Evolutionary conservation across 2,329 filamentous ascomycete species (phyloP), one percentile per base, ranked within the genome.

Genomic region (Xylogone sp.): DNA sequence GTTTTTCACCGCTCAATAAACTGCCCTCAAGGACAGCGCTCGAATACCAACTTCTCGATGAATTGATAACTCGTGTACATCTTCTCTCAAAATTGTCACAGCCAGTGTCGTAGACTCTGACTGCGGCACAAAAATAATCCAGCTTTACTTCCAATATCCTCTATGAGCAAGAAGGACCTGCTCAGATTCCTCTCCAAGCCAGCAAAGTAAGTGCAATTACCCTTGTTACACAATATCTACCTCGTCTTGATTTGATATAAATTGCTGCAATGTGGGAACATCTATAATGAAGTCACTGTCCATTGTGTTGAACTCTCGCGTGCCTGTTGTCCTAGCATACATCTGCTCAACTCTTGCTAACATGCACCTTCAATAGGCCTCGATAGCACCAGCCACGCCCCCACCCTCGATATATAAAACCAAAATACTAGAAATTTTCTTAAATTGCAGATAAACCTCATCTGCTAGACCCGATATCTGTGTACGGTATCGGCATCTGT

Each of bases 131-230:
- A 21, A 52, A 52, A 50, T 49, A 50, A 46, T 27, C 29, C 34
- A 21, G 1, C 42, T n/a, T n/a, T n/a, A n/a, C 52, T 46, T 48
- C 44, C 29, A 43, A 50, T 43, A 56, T 75, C 73, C 83, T 89
- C 84, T 86, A 96, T 96, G 91, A 92, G 84, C 87, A 86, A 82
- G 72, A 88, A 86, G 76, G 89, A 95, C 75, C 84, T 95, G 68
- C 83, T 96, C 69, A 88, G 90, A 76, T 94, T 95, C 78, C 84
- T 96, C 65, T 95, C 90, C 70, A 94, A 94, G 80, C 90, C 90
- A 69, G 89, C 90, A 73, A 96, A 96, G 91, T 96, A 75, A 69
- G 88, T 76, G 5, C 10, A 29, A 24, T 53, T 56, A 43, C 53
- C 46, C 19, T 53, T 45, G 5, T 21, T 6, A 7, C 13, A 7